Base-by-base conservation (phyloP, 345 rosid genomes). In the Melastoma malabathricum region DNA sequence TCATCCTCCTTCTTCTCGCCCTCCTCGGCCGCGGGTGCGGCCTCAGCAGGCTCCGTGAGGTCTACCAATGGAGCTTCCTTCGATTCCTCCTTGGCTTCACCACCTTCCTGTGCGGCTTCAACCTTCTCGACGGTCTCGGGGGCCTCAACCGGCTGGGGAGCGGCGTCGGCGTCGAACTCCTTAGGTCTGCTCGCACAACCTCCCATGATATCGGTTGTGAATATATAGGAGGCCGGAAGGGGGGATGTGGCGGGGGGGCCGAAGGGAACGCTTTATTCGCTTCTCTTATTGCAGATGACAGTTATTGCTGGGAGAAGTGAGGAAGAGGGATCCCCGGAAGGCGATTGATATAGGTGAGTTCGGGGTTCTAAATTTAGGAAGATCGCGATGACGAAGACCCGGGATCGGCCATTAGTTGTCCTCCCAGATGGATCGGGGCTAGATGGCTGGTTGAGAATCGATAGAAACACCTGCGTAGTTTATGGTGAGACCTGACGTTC, bases 121-220 rank as follows among this genome's bases (percentile, higher is more conserved):
- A 54, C 43, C 60, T 56, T 47, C 34, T 12, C 51, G 10, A 44
- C 22, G 54, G 39, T 50, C 6, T 45, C 27, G 7, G 59, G 49
- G 43, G 51, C 59, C 59, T 46, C 51, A 6, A 45, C 44, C 8
- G 56, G 62, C 15, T 12, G 47, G 25, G 27, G 18, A 15, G 20
- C 48, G 19, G 38, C 5, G 29, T 18, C 1, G 31, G 18, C 27
- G 6, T 44, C 38, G 18, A 25, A 43, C 43, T 44, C 56, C 56
- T 22, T 27, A 13, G 62, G 62, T 34, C 47, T 59, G 55, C 62
- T 59, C 12, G 62, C 49, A 52, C 55, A 59, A 27, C 55, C 55
- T 50, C 62, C 62, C 62, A 59, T 59, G 62, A 13, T 44, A 41
- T 29, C 39, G 38, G 38, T 13, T 43, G 39, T 25, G 18, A 10